These are phyloP conservation scores for Pyrenophora tritici-repentis DNA, from an alignment of 2,329 filamentous ascomycete species.

Conservation along the genomic window DNA sequence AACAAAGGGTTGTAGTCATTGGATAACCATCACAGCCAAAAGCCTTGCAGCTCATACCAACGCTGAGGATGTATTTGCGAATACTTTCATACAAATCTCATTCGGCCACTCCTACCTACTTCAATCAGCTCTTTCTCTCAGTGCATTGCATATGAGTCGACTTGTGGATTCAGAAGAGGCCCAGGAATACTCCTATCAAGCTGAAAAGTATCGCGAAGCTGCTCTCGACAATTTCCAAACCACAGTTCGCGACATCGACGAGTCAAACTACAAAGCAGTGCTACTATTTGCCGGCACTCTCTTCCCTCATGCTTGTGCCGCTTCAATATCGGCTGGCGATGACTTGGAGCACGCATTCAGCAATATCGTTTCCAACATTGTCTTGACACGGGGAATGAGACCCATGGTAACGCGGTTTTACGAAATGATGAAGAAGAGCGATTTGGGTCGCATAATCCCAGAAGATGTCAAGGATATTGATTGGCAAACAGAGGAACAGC, in stretches of 20 bases:
- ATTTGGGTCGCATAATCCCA: conserved; percentile 26
- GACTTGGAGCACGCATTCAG: conserved; percentile 26
- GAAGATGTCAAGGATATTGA: conserved; percentile 25
- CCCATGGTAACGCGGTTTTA: conserved; percentile 33
- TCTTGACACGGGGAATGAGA: conserved; percentile 28
- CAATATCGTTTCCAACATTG: conserved; percentile 29
- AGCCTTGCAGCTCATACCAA: conserved; percentile 25
- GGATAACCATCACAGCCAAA: conserved; percentile 33
- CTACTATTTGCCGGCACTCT: conserved; percentile 26
- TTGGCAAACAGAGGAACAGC: conserved; percentile 21
- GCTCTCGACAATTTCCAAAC: conserved; percentile 27
- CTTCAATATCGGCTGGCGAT: conserved; percentile 15
- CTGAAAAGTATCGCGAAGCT: conserved; percentile 28
- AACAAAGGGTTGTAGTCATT: conserved; percentile 23
- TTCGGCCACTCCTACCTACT: conserved; percentile 53
- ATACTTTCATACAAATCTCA: conserved; percentile 39
- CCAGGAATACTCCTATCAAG: conserved; percentile 23
- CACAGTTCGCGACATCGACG: conserved; percentile 39
- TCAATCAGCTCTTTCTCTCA: conserved; percentile 51
- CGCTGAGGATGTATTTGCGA: conserved; percentile 25
- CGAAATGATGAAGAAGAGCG: conserved; percentile 15
- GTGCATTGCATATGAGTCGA: conserved; percentile 52
- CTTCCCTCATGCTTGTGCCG: conserved; percentile 32
- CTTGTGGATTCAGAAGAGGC: conserved; percentile 24
- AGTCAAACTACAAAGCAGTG: conserved; percentile 48